Conservation (phyloP, 2,329 filamentous ascomycete species). For the Leptographium galeiforme region DNA sequence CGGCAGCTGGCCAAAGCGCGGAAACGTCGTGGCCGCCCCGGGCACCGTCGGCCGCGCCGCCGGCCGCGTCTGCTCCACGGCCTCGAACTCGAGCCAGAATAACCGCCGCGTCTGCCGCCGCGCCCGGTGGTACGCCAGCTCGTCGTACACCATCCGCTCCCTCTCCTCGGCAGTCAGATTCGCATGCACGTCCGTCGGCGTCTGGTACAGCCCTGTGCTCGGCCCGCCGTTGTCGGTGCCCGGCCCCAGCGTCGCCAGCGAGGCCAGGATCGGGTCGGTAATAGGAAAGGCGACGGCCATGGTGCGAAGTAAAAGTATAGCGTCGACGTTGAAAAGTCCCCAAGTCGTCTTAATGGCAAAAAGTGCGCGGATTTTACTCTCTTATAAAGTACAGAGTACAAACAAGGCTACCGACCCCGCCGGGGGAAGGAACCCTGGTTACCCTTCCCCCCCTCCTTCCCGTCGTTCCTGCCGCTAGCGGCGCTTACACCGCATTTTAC, state of each 20-base stretch:
- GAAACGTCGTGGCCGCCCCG: slow-evolving; percentile 14
- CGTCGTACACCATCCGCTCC: background rate
- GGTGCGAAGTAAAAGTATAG: no score
- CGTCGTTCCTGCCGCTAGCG: no score
- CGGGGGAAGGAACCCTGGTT: no score
- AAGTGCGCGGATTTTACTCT: no score
- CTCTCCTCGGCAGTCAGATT: no score
- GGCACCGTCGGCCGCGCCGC: background rate
- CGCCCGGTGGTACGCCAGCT: background rate
- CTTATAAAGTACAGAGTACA: no score
- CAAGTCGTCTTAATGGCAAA: no score
- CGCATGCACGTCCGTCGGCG: no score
- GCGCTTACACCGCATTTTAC: background rate
- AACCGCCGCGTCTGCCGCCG: background rate
- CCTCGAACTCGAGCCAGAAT: slow-evolving; percentile 33
- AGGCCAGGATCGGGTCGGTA: background rate
- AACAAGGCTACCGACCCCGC: background rate
- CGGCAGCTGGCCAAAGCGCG: slow-evolving; percentile 26
- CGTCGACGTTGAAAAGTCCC: no score
- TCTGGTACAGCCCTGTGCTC: background rate
- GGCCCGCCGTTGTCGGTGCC: background rate
- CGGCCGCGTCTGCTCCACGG: slow-evolving; percentile 4
- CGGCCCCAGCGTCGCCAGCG: background rate
- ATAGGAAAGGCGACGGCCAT: background rate
- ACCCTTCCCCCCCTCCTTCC: background rate